Evolutionary conservation across 2,329 filamentous ascomycete species (phyloP), one percentile per base, ranked within the genome.

Genomic region (Pseudogymnoascus sp.): DNA sequence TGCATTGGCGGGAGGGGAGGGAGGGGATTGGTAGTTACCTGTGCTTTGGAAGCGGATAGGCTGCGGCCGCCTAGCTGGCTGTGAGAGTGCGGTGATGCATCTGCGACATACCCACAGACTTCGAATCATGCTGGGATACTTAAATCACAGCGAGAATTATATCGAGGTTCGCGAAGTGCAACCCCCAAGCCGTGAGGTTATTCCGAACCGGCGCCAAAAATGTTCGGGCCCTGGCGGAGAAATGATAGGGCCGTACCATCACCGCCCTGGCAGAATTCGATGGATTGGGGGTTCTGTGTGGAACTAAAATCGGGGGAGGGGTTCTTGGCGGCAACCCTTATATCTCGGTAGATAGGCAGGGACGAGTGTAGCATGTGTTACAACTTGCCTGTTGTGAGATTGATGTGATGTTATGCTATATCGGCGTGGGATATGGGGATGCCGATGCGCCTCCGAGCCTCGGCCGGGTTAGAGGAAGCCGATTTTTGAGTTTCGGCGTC

Each of bases 21-120:
- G 31, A 42, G 54, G 29, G 31, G 45, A 51, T 31, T 10, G 37
- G 31, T 4, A 71, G 65, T 71, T 72, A 81, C 79, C 73, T 68
- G 77, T 79, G 70, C 79, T 82, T 71, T 76, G 75, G 68, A 75
- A 75, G 37, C 79, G 77, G 47, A 77, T 39, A n/a, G 71, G 40
- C 54, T 66, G 40, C 54, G 66, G 63, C 60, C 67, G 64, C 62
- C 66, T 70, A 65, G 63, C 66, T 45, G 68, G 67, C 57, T 68
- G 72, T 36, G 69, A 60, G 39, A 63, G 67, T 67, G 67, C 65
- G 64, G 75, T 76, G 68, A 78, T 71, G 72, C 81, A 84, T 73
- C 76, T 76, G 70, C 79, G 78, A 73, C 79, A 83, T 68, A 82
- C 76, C 81, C 80, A 83, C 77, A 78, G 78, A 72, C 77, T 75